These are phyloP conservation scores for Houttuynia cordata DNA, from an alignment of 164 flowering plant genomes.

Conservation along the genomic window DNA sequence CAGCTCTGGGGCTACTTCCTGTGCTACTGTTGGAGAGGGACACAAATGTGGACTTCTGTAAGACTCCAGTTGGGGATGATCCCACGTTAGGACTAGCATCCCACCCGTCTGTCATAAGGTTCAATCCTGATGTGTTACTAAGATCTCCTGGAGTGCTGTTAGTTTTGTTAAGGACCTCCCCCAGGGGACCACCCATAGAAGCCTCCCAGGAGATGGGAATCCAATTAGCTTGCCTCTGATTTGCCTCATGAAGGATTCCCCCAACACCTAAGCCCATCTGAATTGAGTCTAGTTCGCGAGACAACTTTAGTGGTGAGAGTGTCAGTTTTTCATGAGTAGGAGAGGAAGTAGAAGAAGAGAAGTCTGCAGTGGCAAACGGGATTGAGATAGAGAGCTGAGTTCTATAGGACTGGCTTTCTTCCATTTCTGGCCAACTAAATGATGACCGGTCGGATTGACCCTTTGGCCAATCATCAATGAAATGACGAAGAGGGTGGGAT, in stretches of 20 bases:
- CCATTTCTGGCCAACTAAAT: slow-evolving; percentile 40
- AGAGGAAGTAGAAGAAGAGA: slow-evolving; percentile 49
- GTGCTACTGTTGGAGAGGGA: slow-evolving; percentile 80
- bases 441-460: slow-evolving; percentile 28
- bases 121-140: slow-evolving; percentile 26
- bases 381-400: slow-evolving; percentile 78
- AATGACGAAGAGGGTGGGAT: slow-evolving; percentile 41
- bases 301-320: slow-evolving; percentile 43
- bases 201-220: slow-evolving; percentile 54
- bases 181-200: slow-evolving; percentile 84
- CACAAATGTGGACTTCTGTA: slow-evolving; percentile 53
- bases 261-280: slow-evolving; percentile 57
- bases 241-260: slow-evolving; percentile 21
- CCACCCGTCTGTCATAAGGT: slow-evolving; percentile 60
- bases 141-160: slow-evolving; percentile 17
- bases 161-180: slow-evolving; percentile 56
- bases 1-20: slow-evolving; percentile 68
- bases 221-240: slow-evolving; percentile 39
- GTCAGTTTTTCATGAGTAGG: slow-evolving; percentile 34
- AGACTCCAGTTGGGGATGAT: slow-evolving; percentile 69
- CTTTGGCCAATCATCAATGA: slow-evolving; percentile 67
- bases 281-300: slow-evolving; percentile 41
- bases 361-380: slow-evolving; percentile 37
- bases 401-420: slow-evolving; percentile 37
- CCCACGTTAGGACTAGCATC: slow-evolving; percentile 41